phyloP scores from a whole-genome alignment of 2,329 filamentous ascomycete genomes.

The Aspergillus neoniger region DNA sequence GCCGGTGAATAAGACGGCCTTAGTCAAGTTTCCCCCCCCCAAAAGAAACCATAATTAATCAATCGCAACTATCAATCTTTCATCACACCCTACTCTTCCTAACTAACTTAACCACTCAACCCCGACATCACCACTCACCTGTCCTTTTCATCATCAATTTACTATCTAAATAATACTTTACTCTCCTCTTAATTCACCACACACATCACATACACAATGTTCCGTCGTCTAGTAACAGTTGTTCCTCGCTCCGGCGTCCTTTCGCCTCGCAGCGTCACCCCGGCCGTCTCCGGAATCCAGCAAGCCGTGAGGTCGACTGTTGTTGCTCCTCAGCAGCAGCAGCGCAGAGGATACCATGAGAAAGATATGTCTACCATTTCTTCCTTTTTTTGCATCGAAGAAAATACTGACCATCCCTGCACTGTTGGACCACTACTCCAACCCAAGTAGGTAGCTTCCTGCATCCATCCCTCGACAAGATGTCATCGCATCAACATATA shows the following conservation, averaged over 20 bases:
- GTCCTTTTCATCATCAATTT: constrained; percentile 23
- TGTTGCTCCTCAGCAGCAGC: constrained; percentile 43
- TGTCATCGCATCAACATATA: background rate
- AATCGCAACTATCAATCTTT: constrained; percentile 15
- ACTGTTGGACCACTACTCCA: constrained; percentile 80
- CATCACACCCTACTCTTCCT: constrained; percentile 2
- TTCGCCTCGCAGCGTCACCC: constrained; percentile 48
- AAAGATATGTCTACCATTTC: constrained; percentile 58
- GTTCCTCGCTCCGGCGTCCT: constrained; percentile 56
- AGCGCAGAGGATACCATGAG: constrained; percentile 60
- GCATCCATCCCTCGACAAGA: background rate
- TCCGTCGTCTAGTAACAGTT: constrained; percentile 57
- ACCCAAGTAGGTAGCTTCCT: constrained; percentile 58
- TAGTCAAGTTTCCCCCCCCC: constrained; percentile 8
- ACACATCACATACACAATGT: constrained; percentile 46
- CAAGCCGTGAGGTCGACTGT: constrained; percentile 37
- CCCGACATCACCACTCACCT: background rate
- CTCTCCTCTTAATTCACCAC: constrained; percentile 21
- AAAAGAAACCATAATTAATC: constrained; percentile 16
- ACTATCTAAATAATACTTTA: constrained; percentile 25
- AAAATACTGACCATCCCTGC: constrained; percentile 21
- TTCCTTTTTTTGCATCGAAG: constrained; percentile 2
- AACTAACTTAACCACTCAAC: background rate
- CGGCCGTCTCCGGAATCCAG: constrained; percentile 49
- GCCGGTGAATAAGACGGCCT: constrained; percentile 5